Percentiles rank a stretch among this genome's conserved stretches.
These are phyloP conservation scores for Lichtheimia ornata DNA, from an alignment of 371 early-diverging fungal species.

Conservation along the genomic window DNA sequence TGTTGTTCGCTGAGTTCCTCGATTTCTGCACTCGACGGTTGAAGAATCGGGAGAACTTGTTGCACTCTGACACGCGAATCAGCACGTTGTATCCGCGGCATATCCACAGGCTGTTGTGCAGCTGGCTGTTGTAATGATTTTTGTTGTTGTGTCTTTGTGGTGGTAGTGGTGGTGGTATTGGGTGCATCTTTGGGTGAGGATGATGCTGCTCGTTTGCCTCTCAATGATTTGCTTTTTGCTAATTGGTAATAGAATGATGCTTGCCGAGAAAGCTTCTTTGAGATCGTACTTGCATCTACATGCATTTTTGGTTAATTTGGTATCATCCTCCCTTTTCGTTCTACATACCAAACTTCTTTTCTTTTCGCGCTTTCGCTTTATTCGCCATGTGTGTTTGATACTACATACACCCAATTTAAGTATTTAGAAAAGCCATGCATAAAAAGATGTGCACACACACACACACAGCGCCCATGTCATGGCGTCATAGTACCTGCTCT, in stretches of 20 bases:
- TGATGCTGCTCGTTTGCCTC: not conserved
- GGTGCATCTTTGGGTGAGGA: slow-evolving; percentile 1
- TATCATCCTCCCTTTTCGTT: not conserved
- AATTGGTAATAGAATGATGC: slow-evolving; percentile 5
- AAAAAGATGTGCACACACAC: too few species aligned
- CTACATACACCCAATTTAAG: too few species aligned
- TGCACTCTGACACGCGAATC: slow-evolving; percentile 8
- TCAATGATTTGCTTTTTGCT: slow-evolving; percentile 7
- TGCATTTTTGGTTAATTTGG: not conserved
- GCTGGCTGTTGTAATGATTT: not conserved
- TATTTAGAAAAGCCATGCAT: too few species aligned
- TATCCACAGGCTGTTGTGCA: not conserved
- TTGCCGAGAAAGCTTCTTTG: slow-evolving; percentile 3
- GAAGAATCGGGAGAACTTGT: not conserved
- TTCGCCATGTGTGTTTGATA: not conserved
- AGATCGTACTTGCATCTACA: not conserved
- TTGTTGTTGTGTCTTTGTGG: not conserved
- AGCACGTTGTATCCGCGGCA: slow-evolving; percentile 8
- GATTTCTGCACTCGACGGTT: slow-evolving; percentile 8
- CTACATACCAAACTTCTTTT: not conserved
- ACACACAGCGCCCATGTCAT: too few species aligned
- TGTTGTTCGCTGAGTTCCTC: not conserved
- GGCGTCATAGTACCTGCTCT: not conserved
- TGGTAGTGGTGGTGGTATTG: not conserved
- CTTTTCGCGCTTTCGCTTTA: not conserved